Base-by-base conservation (phyloP, 768 basidiomycete species). In the Boletus rubroflammeus region DNA sequence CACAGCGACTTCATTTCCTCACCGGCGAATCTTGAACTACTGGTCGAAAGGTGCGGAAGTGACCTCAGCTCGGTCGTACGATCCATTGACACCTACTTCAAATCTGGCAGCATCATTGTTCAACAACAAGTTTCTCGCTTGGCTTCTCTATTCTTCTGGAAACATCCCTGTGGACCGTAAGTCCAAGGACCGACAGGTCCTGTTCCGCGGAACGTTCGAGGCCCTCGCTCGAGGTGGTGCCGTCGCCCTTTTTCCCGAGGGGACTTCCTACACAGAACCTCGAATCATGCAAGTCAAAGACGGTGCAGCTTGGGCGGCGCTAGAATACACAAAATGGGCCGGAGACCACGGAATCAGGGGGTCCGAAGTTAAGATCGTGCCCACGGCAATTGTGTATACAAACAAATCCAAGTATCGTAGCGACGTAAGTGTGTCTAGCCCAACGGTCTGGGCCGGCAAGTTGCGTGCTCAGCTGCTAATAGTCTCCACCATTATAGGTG, bases 131-230 rank as follows among this genome's bases (percentile, higher is more conserved):
- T 69, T 83, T 10, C 74, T 87, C 53, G 78, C 80, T 26, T 85
- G 83, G 59, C 80, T 98, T 54, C 78, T 98, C 9, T 81, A 81
- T 50, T 88, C 89, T 56, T 89, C 96, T 2, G 95, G 97, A n/a
- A 97, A 97, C 70, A 95, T 99, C 59, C 94, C 96, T 23, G 96
- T 98, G 34, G 95, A 97, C 71, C 83, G 97, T 56, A 94, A 91
- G 74, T 90, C 82, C 56, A 93, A 92, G 74, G 94, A 99, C 73
- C 86, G 93, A 51, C 88, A 89, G 64, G 80, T 82, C 19, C 77
- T 98, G 17, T 95, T 97, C 75, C 81, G 83, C 58, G 90, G 92
- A 40, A 97, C 95, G 0, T 87, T 98, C 62, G 88, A 96, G 48
- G 86, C 88, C 1, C 78, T 99, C 38, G 78, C 84, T 17, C 75